Base-by-base conservation (phyloP, 768 basidiomycete genomes). In the Solioccasus polychromus region DNA sequence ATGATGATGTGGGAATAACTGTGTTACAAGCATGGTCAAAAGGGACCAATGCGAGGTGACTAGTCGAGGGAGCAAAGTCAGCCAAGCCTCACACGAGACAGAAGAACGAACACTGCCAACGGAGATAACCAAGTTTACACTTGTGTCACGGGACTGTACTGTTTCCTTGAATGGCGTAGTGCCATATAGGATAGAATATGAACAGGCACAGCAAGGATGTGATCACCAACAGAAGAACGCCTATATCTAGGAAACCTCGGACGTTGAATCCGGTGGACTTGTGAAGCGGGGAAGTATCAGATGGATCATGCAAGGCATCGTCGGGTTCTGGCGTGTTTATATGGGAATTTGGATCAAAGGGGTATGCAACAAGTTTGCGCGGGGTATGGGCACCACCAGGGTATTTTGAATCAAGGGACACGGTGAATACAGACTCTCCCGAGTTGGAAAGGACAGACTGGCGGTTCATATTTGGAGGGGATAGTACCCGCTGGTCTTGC, bases 141-240 rank as follows among this genome's bases (percentile, higher is more conserved):
- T 10, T n/a, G 19, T n/a, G 22, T 59, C 48, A 60, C 26, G 22
- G 25, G n/a, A 40, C 22, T n/a, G 28, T 28, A 5, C 17, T 22
- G n/a, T 58, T 20, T 1, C 19, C 35, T n/a, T 44, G 31, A 4
- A 48, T 12, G 8, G 32, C 2, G 22, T 41, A 57, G 47, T 54
- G 70, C 54, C 82, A 60, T 54, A 95, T 78, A 3, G 94, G 93
- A 61, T 89, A 94, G 32, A 83, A 80, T 40, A 89, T 79, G 64
- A 95, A 96, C 8, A 96, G 77, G 29, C 67, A 66, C 43, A 96
- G 65, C 47, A 96, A 67, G 5, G 71, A 78, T 22, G 66, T 19
- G 14, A 88, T 68, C 53, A 96, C 73, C 17, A 83, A 1, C 28
- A 84, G 0, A 20, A 97, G 72, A 39, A 88, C 77, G 23, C 77